phyloP scores from a whole-genome alignment of 495 filamentous ascomycete genomes.

The Penicillium pulvis region DNA sequence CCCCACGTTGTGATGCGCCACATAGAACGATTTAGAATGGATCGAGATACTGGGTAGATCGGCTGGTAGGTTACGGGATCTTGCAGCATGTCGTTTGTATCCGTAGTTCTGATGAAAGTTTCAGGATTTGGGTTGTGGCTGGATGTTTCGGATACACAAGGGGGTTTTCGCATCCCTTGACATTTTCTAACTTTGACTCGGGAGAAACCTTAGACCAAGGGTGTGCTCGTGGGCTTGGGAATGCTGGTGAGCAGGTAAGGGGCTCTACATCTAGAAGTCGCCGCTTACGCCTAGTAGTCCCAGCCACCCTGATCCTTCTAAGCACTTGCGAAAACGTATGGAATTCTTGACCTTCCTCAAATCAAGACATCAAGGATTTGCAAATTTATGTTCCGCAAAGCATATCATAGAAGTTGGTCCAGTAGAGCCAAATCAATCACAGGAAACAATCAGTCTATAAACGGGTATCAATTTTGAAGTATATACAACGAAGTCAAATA shows the following conservation, averaged over 20 bases:
- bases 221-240: no score
- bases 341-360: no score
- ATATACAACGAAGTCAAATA: constrained; percentile 21
- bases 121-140: background rate
- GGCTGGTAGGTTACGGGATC: background rate
- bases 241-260: no score
- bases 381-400: no score
- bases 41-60: background rate
- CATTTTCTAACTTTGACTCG: background rate
- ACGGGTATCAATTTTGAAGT: constrained; percentile 26
- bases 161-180: background rate
- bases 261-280: no score
- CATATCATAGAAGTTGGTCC: background rate
- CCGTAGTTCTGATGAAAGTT: background rate
- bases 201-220: background rate
- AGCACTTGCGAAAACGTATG: no score
- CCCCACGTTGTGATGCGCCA: background rate
- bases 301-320: no score
- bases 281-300: no score
- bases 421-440: background rate
- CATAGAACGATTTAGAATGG: background rate
- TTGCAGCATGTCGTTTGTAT: background rate
- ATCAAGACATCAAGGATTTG: no score
- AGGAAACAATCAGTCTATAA: background rate
- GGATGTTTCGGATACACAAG: background rate